A percentile compares a stretch with the other conserved stretches of the same genome.
phyloP scores from a whole-genome alignment of 768 basidiomycete genomes.

The Tylopilus felleus region DNA sequence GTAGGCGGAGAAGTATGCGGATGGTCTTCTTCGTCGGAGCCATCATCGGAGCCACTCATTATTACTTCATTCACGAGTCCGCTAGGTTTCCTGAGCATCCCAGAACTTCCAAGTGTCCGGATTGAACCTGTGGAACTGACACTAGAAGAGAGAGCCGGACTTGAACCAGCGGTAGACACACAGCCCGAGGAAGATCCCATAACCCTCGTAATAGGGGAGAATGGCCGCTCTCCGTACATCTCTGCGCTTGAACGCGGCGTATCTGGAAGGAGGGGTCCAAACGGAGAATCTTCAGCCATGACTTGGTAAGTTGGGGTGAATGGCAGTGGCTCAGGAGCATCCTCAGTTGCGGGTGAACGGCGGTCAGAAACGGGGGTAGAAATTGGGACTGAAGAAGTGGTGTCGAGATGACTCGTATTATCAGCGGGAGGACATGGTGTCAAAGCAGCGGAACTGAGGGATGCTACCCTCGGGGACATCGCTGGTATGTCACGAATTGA shows the following conservation, averaged over 20 bases:
- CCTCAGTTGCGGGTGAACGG: neutral
- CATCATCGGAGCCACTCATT: neutral
- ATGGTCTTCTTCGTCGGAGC: neutral
- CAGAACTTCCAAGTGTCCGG: constrained; percentile 7
- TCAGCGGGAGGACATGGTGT: neutral
- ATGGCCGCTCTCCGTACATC: constrained; percentile 27
- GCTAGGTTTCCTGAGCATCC: constrained; percentile 14
- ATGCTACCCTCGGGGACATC: neutral
- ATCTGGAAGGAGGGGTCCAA: constrained; percentile 30
- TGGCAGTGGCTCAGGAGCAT: constrained; percentile 4
- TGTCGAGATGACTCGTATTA: neutral
- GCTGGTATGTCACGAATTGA: constrained; percentile 1
- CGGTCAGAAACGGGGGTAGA: constrained; percentile 4
- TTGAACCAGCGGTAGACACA: constrained; percentile 2
- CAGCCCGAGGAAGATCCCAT: constrained; percentile 17
- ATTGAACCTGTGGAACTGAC: constrained; percentile 10
- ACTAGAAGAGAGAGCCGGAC: constrained; percentile 6
- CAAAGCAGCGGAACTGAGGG: neutral
- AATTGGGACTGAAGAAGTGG: constrained; percentile 8
- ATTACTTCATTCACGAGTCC: constrained; percentile 17
- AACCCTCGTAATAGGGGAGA: constrained; percentile 25
- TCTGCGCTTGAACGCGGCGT: constrained; percentile 28
- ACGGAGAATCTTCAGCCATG: constrained; percentile 27
- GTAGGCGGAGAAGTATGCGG: neutral
- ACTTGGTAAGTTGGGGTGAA: constrained; percentile 18